These are phyloP conservation scores for Darksidea phi DNA, from an alignment of 495 filamentous ascomycete genomes.

Conservation along the genomic window DNA sequence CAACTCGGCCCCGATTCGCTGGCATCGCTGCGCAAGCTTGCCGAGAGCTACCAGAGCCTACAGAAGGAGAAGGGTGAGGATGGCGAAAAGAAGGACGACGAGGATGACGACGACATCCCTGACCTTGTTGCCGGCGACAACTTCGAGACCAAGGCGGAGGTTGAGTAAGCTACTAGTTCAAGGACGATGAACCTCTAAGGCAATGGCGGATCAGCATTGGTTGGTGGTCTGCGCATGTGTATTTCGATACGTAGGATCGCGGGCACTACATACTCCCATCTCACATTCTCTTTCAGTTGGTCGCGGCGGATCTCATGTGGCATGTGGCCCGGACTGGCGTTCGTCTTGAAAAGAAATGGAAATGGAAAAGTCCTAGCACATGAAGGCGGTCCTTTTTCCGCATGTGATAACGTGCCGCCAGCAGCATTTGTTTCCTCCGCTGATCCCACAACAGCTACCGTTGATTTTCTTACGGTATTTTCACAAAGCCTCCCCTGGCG, in stretches of 20 bases:
- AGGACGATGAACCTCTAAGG: not conserved
- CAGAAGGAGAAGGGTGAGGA: constrained; percentile 86
- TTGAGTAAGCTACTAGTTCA: constrained; percentile 64
- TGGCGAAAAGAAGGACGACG: constrained; percentile 68
- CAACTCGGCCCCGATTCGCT: constrained; percentile 97
- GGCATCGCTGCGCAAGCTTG: constrained; percentile 95
- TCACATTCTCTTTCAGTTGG: constrained; percentile 11
- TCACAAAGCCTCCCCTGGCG: too few species aligned
- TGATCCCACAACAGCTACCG: too few species aligned
- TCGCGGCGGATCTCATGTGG: constrained; percentile 24
- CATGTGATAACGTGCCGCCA: too few species aligned
- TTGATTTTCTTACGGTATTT: too few species aligned
- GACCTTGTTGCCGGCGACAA: constrained; percentile 93
- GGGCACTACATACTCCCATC: constrained; percentile 3
- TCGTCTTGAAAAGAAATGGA: constrained; percentile 27
- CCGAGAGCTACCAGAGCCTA: constrained; percentile 99
- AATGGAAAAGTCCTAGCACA: constrained; percentile 29
- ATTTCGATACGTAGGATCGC: constrained; percentile 10
- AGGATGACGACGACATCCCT: constrained; percentile 84
- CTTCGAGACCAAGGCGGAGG: constrained; percentile 79
- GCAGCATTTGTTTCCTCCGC: too few species aligned
- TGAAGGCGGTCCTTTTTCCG: not conserved
- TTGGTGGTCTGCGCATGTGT: constrained; percentile 4
- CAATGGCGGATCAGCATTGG: not conserved
- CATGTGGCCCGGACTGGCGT: constrained; percentile 33